Conservation (phyloP, 257 asterid species). For the Nicotiana obtusifolia region DNA sequence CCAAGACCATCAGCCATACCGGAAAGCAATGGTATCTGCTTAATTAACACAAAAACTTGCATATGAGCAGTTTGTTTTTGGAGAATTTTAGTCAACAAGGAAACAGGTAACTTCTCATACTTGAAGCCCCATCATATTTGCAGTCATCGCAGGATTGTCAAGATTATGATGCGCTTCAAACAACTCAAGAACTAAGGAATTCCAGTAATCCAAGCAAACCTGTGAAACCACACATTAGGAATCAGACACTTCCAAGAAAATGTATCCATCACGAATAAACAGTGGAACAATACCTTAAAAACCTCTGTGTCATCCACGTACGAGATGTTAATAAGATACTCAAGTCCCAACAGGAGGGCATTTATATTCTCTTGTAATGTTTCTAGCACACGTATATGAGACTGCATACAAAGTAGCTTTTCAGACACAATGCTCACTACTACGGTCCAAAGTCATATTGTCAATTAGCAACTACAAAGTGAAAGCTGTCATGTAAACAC, state of each 20-base stretch:
- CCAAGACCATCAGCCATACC: constrained; percentile 78
- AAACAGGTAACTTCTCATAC: constrained; percentile 24
- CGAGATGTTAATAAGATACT: constrained; percentile 80
- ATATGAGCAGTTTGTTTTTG: not conserved
- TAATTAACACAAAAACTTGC: constrained; percentile 17
- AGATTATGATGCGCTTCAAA: constrained; percentile 83
- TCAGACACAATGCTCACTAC: not conserved
- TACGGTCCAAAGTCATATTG: not conserved
- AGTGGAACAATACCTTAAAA: constrained; percentile 61
- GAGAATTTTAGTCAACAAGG: not conserved
- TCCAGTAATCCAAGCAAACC: constrained; percentile 99
- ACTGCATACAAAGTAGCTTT: constrained; percentile 37
- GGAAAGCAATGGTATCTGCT: constrained; percentile 60
- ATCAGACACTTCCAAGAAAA: not conserved
- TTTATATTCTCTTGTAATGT: constrained; percentile 65
- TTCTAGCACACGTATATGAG: constrained; percentile 83
- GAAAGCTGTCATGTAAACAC: not conserved
- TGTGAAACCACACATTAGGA: constrained; percentile 21
- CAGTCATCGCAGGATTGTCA: constrained; percentile 59
- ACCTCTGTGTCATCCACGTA: constrained; percentile 98
- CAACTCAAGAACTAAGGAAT: constrained; percentile 75
- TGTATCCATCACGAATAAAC: constrained; percentile 1
- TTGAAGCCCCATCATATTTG: constrained; percentile 83
- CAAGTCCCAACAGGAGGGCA: constrained; percentile 75
- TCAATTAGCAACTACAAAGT: not conserved